Evolutionary conservation across 1,284 basidiomycete species (phyloP).

Genomic region (Heliocybe sulcata): DNA sequence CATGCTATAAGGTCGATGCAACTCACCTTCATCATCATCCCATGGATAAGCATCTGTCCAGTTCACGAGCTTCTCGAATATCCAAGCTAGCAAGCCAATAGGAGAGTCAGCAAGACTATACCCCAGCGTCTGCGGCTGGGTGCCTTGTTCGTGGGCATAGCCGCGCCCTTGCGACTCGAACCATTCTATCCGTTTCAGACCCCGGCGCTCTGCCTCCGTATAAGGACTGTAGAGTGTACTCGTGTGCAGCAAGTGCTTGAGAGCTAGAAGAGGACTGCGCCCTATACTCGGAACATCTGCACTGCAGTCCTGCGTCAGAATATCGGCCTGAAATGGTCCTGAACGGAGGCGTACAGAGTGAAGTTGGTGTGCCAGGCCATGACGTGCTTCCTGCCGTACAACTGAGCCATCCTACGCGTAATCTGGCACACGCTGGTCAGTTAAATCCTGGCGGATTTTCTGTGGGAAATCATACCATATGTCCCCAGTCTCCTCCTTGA

Average conservation of each 20-base stretch:
- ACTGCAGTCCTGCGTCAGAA: conserved; percentile 9
- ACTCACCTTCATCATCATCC: conserved; percentile 41
- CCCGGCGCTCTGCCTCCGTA: conserved; percentile 27
- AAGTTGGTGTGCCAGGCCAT: conserved; percentile 43
- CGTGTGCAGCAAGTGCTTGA: not conserved
- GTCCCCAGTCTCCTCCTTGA: conserved; percentile 50
- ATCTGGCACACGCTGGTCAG: conserved; percentile 21
- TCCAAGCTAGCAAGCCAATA: conserved; percentile 49
- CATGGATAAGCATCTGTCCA: conserved; percentile 47
- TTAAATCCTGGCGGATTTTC: conserved; percentile 6
- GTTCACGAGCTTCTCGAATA: conserved; percentile 48
- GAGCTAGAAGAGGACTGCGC: conserved; percentile 16
- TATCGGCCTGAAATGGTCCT: not conserved
- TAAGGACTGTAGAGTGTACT: conserved; percentile 17
- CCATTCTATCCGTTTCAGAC: conserved; percentile 22
- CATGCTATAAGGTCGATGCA: not conserved
- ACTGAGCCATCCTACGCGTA: conserved; percentile 27
- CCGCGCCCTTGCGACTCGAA: conserved; percentile 20
- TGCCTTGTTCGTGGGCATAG: conserved; percentile 22
- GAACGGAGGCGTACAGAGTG: conserved; percentile 20
- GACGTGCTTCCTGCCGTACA: conserved; percentile 31
- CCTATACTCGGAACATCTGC: conserved; percentile 15
- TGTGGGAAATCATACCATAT: conserved; percentile 22
- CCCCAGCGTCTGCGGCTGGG: conserved; percentile 31
- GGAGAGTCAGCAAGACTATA: conserved; percentile 52